These are phyloP conservation scores for Dothidotthia symphoricarpi DNA, from an alignment of 2,329 filamentous ascomycete genomes.

Conservation along the genomic window DNA sequence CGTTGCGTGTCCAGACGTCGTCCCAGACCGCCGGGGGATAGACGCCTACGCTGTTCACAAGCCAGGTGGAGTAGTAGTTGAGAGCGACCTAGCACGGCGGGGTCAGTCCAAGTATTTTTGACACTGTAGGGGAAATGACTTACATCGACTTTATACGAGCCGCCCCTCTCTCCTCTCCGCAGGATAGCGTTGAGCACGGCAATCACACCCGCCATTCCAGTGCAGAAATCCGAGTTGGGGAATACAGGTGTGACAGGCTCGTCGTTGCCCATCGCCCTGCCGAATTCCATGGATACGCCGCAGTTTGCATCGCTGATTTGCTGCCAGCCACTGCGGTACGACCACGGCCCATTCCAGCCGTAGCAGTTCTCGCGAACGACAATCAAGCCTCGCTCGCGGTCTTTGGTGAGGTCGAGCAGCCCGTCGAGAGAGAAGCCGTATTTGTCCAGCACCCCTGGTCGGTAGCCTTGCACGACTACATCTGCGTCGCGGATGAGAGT, in stretches of 20 bases:
- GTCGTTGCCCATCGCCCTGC: constrained; percentile 48
- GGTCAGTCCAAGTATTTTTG: background rate
- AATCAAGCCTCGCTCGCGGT: constrained; percentile 47
- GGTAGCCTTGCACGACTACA: constrained; percentile 52
- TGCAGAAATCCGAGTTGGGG: constrained; percentile 49
- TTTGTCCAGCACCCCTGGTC: constrained; percentile 50
- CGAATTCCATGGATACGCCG: constrained; percentile 50
- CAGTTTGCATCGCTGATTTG: constrained; percentile 51
- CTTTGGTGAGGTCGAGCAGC: constrained; percentile 44
- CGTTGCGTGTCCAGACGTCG: constrained; percentile 49
- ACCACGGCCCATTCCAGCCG: constrained; percentile 52
- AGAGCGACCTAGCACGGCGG: constrained; percentile 29
- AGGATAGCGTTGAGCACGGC: constrained; percentile 47
- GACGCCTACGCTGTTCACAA: constrained; percentile 32
- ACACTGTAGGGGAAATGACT: constrained; percentile 13
- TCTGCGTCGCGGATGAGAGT: constrained; percentile 51
- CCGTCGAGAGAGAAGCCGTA: constrained; percentile 47
- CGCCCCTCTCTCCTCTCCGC: constrained; percentile 41
- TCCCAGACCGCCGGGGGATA: constrained; percentile 49
- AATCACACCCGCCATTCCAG: constrained; percentile 44
- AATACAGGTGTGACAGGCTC: constrained; percentile 49
- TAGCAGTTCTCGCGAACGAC: constrained; percentile 56
- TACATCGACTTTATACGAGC: constrained; percentile 46
- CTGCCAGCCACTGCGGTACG: constrained; percentile 53
- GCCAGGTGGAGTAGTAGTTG: constrained; percentile 42